These are phyloP conservation scores for Trichoderma breve DNA, from an alignment of 2,329 filamentous ascomycete genomes.

Conservation along the genomic window DNA sequence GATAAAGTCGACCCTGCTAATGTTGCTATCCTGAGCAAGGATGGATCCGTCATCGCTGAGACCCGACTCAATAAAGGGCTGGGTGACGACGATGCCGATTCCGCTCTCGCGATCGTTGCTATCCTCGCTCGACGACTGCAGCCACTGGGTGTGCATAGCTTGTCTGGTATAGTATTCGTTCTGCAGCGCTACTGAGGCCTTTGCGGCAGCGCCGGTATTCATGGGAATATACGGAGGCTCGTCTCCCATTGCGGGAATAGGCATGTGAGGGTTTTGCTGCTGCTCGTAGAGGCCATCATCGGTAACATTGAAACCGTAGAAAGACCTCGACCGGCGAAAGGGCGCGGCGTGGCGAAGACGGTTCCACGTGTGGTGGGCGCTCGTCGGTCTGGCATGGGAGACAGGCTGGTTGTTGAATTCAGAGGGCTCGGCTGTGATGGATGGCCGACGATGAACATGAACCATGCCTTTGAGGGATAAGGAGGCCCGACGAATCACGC, in stretches of 20 bases:
- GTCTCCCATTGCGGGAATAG: slow-evolving; percentile 48
- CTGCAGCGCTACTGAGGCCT: slow-evolving; percentile 59
- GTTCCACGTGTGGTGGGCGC: slow-evolving; percentile 51
- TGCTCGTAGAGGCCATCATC: slow-evolving; percentile 31
- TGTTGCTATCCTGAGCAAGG: slow-evolving; percentile 38
- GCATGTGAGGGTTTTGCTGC: slow-evolving; percentile 33
- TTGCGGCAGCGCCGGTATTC: slow-evolving; percentile 59
- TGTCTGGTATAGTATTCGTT: slow-evolving; percentile 47
- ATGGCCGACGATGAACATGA: slow-evolving; percentile 49
- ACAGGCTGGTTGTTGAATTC: slow-evolving; percentile 31
- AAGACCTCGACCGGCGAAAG: slow-evolving; percentile 48
- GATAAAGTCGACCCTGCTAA: slow-evolving; percentile 59
- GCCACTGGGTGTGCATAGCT: slow-evolving; percentile 42
- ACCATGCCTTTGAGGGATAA: slow-evolving; percentile 54
- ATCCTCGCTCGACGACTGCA: slow-evolving; percentile 44
- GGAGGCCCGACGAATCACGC: slow-evolving; percentile 55
- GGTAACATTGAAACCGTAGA: slow-evolving; percentile 42
- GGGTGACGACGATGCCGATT: slow-evolving; percentile 58
- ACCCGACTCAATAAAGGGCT: slow-evolving; percentile 40
- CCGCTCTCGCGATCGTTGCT: slow-evolving; percentile 61
- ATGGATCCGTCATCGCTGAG: slow-evolving; percentile 34
- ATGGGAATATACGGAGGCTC: slow-evolving; percentile 61
- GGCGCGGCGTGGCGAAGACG: slow-evolving; percentile 51
- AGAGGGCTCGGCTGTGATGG: slow-evolving; percentile 36
- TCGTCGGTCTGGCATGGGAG: slow-evolving; percentile 40